These are phyloP conservation scores for Trichomonas vaginalis DNA, from an alignment of 208 protist genomes.

Conservation along the genomic window DNA sequence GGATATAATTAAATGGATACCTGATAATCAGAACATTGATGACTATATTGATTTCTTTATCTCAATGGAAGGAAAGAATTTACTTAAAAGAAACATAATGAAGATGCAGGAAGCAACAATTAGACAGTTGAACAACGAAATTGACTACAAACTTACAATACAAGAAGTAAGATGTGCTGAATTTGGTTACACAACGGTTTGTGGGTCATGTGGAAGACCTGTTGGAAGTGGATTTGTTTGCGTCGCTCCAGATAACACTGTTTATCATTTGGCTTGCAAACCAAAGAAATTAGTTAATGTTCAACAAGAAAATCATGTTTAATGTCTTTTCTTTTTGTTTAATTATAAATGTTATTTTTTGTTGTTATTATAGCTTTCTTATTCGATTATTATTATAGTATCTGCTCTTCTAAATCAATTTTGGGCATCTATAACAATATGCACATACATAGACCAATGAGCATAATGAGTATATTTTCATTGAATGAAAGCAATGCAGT, in stretches of 20 bases:
- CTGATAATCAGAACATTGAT: neutral
- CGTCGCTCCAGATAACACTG: neutral
- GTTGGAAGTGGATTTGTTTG: neutral
- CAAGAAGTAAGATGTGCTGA: neutral
- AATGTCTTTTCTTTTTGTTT: no score
- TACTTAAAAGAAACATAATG: neutral
- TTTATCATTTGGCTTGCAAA: slow-evolving; percentile 4
- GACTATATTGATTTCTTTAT: neutral
- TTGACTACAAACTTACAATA: neutral
- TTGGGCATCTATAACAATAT: no score
- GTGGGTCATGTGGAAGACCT: neutral
- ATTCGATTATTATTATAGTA: no score
- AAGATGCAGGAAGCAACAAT: neutral
- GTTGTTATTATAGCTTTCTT: no score
- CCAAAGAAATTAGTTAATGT: neutral
- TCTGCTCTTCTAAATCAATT: no score
- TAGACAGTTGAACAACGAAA: neutral
- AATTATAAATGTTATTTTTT: no score
- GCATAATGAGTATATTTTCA: no score
- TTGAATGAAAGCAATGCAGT: no score
- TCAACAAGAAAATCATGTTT: no score
- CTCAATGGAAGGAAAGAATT: neutral
- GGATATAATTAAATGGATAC: neutral
- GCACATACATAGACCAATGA: no score
- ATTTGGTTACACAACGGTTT: neutral